phyloP scores from a whole-genome alignment of 176 grass and related monocot genomes.

The Urochloa ruziziensis region DNA sequence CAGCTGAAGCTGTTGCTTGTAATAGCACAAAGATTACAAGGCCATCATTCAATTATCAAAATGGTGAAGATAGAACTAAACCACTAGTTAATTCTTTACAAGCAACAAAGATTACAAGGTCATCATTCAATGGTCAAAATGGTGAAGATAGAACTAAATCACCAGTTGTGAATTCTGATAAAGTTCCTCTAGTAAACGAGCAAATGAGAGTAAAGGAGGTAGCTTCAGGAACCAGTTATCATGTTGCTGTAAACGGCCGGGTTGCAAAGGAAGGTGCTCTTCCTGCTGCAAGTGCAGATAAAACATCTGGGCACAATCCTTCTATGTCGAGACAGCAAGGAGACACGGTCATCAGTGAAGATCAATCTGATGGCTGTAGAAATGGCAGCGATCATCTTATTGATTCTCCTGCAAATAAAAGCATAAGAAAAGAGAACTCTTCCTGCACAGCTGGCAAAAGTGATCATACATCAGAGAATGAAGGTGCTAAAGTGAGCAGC shows the following conservation, averaged over 20 bases:
- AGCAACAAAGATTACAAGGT: constrained; percentile 22
- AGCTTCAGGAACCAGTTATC: constrained; percentile 20
- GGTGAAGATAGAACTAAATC: constrained; percentile 18
- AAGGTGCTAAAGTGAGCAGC: constrained; percentile 1
- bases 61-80: constrained; percentile 19
- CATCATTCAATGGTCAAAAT: background rate
- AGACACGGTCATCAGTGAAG: constrained; percentile 47
- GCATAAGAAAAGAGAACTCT: constrained; percentile 19
- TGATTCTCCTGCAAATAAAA: constrained; percentile 23
- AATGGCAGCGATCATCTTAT: constrained; percentile 2
- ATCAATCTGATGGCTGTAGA: constrained; percentile 21
- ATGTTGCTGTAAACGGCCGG: background rate
- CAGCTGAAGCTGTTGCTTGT: constrained; percentile 18
- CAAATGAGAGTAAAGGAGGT: constrained; percentile 31
- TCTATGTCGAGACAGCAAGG: constrained; percentile 37
- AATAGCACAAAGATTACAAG: constrained; percentile 29
- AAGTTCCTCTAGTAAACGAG: constrained; percentile 19
- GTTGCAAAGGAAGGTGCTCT: constrained; percentile 10
- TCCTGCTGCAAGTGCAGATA: background rate
- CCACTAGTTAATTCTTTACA: no score
- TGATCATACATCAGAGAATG: background rate
- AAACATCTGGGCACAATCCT: constrained; percentile 13
- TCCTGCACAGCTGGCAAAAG: constrained; percentile 16
- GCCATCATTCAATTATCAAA: background rate
- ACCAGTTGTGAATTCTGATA: constrained; percentile 24